A percentile compares a stretch with the other conserved stretches of the same genome.
These are phyloP conservation scores for Avena sativa DNA, from an alignment of 176 grass and related monocot species.

Conservation along the genomic window DNA sequence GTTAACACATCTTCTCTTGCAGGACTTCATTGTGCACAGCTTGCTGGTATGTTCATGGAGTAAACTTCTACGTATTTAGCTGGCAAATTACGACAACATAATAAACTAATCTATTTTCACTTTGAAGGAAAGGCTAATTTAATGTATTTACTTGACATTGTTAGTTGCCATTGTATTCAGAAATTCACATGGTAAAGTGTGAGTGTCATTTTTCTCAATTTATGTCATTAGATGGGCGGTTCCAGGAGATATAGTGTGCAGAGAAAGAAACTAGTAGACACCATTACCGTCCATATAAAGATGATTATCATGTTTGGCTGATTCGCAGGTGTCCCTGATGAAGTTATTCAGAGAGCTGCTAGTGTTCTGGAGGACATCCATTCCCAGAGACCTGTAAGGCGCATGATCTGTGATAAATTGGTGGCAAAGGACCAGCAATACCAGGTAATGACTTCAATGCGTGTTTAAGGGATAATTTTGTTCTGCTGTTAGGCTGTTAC, in stretches of 20 bases:
- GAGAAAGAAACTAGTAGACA: neutral
- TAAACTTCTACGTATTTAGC: slow-evolving; percentile 24
- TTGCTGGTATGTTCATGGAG: slow-evolving; percentile 74
- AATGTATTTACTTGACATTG: slow-evolving; percentile 5
- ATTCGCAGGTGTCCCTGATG: slow-evolving; percentile 63
- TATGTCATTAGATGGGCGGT: neutral
- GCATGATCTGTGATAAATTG: slow-evolving; percentile 60
- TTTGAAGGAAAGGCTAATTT: slow-evolving; percentile 15
- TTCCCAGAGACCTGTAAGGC: slow-evolving; percentile 60
- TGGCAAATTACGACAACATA: slow-evolving; percentile 10
- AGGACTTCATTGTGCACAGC: slow-evolving; percentile 91
- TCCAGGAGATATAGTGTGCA: neutral
- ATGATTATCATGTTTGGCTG: slow-evolving; percentile 41
- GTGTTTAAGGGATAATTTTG: slow-evolving; percentile 30
- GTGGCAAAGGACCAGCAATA: slow-evolving; percentile 68
- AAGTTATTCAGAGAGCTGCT: slow-evolving; percentile 72
- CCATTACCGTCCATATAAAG: slow-evolving; percentile 17
- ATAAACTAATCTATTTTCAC: slow-evolving; percentile 7
- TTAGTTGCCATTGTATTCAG: neutral
- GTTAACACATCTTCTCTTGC: slow-evolving; percentile 45
- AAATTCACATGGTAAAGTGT: slow-evolving; percentile 25
- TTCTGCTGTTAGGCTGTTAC: slow-evolving; percentile 13
- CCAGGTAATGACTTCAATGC: slow-evolving; percentile 59
- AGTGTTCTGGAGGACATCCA: slow-evolving; percentile 71
- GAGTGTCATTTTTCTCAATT: neutral